These are phyloP conservation scores for Warburgia ugandensis DNA, from an alignment of 164 flowering plant species.

Conservation along the genomic window DNA sequence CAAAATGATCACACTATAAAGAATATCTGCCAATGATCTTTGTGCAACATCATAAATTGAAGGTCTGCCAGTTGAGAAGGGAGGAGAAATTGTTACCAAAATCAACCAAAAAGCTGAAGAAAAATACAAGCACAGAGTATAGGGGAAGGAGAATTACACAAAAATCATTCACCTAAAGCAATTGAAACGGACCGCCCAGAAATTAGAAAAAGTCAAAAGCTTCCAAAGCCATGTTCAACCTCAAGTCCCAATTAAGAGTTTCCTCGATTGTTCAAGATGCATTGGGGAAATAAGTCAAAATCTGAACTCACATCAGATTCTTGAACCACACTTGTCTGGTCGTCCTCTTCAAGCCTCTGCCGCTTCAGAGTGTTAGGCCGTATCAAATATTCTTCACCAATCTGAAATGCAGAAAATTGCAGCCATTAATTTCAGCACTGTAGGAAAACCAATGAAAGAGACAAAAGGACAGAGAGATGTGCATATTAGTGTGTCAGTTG, in stretches of 20 bases:
- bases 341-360: constrained; percentile 50
- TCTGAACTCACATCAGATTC: constrained; percentile 48
- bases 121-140: no score
- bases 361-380: constrained; percentile 86
- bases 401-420: constrained; percentile 25
- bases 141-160: no score
- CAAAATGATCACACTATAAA: no score
- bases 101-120: no score
- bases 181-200: no score
- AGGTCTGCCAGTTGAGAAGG: no score
- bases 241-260: not conserved
- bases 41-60: no score
- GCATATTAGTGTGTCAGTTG: no score
- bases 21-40: no score
- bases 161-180: no score
- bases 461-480: not conserved
- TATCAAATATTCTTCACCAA: constrained; percentile 75
- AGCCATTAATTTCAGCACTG: not conserved
- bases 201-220: no score
- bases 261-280: not conserved
- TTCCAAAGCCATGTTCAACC: not conserved
- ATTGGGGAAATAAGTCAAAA: not conserved
- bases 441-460: not conserved
- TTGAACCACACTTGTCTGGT: constrained; percentile 28
- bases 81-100: no score